Conservation (phyloP, 495 filamentous ascomycete species). For the Penicillium desertorum region DNA sequence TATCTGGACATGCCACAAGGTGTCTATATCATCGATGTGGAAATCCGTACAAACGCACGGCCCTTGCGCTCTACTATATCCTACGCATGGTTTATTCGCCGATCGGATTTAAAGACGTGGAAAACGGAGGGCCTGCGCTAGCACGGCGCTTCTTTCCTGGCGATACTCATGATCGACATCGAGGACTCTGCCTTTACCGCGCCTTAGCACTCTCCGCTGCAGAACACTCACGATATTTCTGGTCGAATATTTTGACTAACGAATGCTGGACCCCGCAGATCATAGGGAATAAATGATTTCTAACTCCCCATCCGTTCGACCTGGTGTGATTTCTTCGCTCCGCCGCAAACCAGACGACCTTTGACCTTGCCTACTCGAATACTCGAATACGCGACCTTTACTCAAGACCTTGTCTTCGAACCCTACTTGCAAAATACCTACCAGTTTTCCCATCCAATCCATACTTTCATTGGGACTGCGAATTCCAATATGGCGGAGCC, state of each 20-base stretch:
- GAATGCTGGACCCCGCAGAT: constrained; percentile 12
- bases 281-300: constrained; percentile 36
- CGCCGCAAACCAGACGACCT: constrained; percentile 26
- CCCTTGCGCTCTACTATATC: neutral
- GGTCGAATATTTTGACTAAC: constrained; percentile 18
- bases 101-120: constrained; percentile 2
- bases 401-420: constrained; percentile 5
- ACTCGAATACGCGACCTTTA: constrained; percentile 11
- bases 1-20: neutral
- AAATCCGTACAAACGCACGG: neutral
- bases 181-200: neutral
- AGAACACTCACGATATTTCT: neutral
- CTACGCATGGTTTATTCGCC: neutral
- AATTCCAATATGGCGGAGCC: constrained; percentile 38
- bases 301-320: constrained; percentile 22
- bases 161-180: neutral
- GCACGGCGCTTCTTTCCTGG: neutral
- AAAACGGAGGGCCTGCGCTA: constrained; percentile 6
- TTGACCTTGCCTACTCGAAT: constrained; percentile 21
- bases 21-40: neutral
- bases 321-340: constrained; percentile 30
- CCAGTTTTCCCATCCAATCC: neutral
- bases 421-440: neutral
- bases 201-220: neutral
- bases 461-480: constrained; percentile 8